Base-by-base conservation (phyloP, 768 basidiomycete genomes). In the Phanerochaete carnosa region DNA sequence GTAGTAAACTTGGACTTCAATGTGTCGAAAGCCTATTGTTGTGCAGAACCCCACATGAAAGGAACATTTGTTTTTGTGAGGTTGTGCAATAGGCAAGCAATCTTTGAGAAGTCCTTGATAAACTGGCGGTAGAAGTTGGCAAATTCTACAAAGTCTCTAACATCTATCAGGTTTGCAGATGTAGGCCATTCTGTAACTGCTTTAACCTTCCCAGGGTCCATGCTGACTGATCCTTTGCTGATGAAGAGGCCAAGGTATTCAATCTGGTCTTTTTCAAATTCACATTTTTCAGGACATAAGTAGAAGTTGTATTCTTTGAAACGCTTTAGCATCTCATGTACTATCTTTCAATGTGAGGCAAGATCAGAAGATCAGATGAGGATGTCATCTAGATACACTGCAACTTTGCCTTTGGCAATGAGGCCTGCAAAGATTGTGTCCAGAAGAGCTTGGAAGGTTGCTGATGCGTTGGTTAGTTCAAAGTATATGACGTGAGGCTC, bases 151-250 rank as follows among this genome's bases (percentile, higher is more conserved):
- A 74, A 76, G 1, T 52, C 45, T 35, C 65, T 56, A 2, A 74
- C 65, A 13, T 68, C 19, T 26, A 13, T 4, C 1, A 49, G 19
- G 0, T 23, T 63, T 3, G 13, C 54, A 1, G 68, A 73, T 0
- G 7, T 45, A 0, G 71, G 75, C 74, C 69, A 79, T 5, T 69
- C n/a, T n/a, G n/a, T n/a, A n/a, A n/a, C n/a, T n/a, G n/a, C n/a
- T n/a, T n/a, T n/a, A n/a, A n/a, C n/a, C n/a, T n/a, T n/a, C n/a
- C n/a, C n/a, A n/a, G n/a, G n/a, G n/a, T n/a, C n/a, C n/a, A n/a
- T n/a, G n/a, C n/a, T n/a, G n/a, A n/a, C n/a, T n/a, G n/a, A n/a
- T n/a, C n/a, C n/a, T n/a, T n/a, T n/a, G n/a, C n/a, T n/a, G n/a
- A n/a, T n/a, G n/a, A n/a, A n/a, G n/a, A n/a, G n/a, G n/a, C n/a